Evolutionary conservation across 2,329 filamentous ascomycete species (phyloP), one percentile per base, ranked within the genome.

Genomic region (Ophiostoma piceae): DNA sequence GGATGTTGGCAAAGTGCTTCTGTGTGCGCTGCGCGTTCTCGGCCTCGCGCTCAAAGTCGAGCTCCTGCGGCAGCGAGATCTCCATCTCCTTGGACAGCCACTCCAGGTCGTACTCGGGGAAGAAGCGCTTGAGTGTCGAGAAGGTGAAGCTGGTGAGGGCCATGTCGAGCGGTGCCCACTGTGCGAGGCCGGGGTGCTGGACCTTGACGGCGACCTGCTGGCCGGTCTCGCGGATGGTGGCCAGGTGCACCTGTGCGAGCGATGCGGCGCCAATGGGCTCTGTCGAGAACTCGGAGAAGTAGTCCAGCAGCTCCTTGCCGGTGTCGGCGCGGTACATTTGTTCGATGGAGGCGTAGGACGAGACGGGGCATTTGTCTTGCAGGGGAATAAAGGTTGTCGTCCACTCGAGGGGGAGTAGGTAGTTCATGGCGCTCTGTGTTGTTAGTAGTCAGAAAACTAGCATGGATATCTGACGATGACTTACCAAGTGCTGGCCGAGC

Each of bases 31-130:
- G 86, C 11, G 96, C 94, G 78, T 99, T 99, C 68, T 88, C 80
- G 4, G 91, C 95, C 78, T 99, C 95, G 75, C 88, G 88, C 54
- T 87, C 83, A 76, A 99, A 99, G 77, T 99, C 91, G 68, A 99
- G 84, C 79, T 99, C 95, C 77, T 94, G 89, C 0, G 95, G 95
- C 7, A 99, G 81, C 2, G 93, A 97, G 26, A 88, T 81, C 71
- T 97, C 92, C 90, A 99, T 96, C 79, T 99, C 95, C 8, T 89
- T 88, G 0, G 92, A 94, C 11, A 99, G 83, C 95, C 95, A 99
- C 76, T 96, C 94, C 37, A 99, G 84, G 78, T 99, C 95, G 79
- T 99, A 99, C 75, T 98, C 94, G 2, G 96, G 96, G 77, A 99
- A 99, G 83, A 94, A 97, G 71, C 87, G 86, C 79, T 96, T 97